These are phyloP conservation scores for Oryza meyeriana DNA, from an alignment of 176 grass and related monocot genomes.

Conservation along the genomic window DNA sequence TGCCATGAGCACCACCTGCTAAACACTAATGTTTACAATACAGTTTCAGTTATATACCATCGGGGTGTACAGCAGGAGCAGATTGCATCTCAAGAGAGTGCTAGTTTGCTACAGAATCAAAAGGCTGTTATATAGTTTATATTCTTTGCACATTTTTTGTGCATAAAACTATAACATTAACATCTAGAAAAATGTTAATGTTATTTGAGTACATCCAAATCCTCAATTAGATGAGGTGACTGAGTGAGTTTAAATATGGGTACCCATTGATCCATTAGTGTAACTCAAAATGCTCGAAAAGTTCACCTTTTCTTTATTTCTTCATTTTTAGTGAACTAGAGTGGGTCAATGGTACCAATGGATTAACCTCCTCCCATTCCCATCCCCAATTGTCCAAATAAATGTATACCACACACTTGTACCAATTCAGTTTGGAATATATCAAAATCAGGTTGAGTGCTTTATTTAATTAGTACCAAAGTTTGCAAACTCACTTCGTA, in stretches of 20 bases:
- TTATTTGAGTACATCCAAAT: not conserved
- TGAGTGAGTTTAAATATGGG: not conserved
- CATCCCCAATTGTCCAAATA: not conserved
- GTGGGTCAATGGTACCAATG: not conserved
- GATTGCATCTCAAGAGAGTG: not conserved
- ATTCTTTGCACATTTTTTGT: not conserved
- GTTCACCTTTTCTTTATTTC: not conserved
- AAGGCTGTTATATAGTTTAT: not conserved
- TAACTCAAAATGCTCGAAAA: not conserved
- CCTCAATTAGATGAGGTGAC: not conserved
- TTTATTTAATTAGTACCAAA: not conserved
- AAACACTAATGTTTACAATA: not conserved
- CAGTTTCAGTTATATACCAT: not conserved
- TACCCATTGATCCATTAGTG: not conserved
- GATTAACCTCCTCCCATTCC: not conserved
- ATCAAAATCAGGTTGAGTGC: not conserved
- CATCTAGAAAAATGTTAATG: not conserved
- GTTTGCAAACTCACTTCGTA: not conserved
- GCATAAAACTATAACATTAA: not conserved
- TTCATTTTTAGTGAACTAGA: not conserved
- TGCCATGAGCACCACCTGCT: slow-evolving; percentile 40
- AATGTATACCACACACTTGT: not conserved
- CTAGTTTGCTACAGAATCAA: not conserved
- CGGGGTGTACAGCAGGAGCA: not conserved
- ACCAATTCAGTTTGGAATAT: not conserved